These are phyloP conservation scores for Carallia brachiata DNA, from an alignment of 345 rosid genomes.

Conservation along the genomic window DNA sequence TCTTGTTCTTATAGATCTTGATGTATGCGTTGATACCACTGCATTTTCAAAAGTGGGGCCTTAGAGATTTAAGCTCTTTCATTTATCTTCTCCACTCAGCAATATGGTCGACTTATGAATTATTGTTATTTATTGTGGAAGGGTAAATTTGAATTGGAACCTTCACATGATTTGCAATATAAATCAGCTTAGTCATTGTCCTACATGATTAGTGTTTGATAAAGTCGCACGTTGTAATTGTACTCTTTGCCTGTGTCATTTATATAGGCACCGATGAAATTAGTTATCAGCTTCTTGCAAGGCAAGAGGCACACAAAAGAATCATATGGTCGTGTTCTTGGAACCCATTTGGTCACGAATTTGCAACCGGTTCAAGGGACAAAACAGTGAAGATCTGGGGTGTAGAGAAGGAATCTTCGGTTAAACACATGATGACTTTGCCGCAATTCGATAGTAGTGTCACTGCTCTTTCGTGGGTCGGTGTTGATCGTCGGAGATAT, in stretches of 20 bases:
- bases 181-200: too few species aligned
- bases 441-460: conserved; percentile 76
- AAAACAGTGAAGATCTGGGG: conserved; percentile 93
- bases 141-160: not conserved
- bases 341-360: conserved; percentile 87
- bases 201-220: too few species aligned
- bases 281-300: conserved; percentile 53
- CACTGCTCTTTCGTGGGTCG: conserved; percentile 82
- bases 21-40: too few species aligned
- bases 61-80: not conserved
- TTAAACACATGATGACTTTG: conserved; percentile 51
- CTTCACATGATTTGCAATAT: not conserved
- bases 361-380: conserved; percentile 92
- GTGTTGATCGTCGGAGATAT: conserved; percentile 48
- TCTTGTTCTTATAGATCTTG: not conserved
- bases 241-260: not conserved
- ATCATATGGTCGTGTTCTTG: conserved; percentile 98
- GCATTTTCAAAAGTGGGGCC: not conserved
- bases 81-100: not conserved
- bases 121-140: not conserved
- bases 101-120: not conserved
- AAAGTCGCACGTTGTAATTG: not conserved
- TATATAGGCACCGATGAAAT: conserved; percentile 43
- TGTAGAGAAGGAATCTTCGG: conserved; percentile 38
- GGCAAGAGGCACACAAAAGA: conserved; percentile 89